These are phyloP conservation scores for Zoysia matrella DNA, from an alignment of 202 grass and related monocot genomes.

Conservation along the genomic window DNA sequence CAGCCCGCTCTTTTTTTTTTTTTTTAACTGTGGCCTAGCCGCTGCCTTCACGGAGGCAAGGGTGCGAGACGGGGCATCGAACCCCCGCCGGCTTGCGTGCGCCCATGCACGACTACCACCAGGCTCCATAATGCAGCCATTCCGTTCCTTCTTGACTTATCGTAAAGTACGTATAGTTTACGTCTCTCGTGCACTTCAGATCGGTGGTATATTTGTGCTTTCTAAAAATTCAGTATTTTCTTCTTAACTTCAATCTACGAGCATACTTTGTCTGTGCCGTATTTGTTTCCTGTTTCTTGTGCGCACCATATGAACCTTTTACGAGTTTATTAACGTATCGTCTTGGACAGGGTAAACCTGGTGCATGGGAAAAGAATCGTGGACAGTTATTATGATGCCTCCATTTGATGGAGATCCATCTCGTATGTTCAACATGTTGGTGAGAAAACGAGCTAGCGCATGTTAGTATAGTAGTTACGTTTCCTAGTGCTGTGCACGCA, in stretches of 20 bases:
- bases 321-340: neutral
- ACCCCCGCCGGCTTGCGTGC: too few species aligned
- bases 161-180: too few species aligned
- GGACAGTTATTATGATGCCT: neutral
- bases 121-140: neutral
- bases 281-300: neutral
- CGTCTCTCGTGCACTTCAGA: too few species aligned
- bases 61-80: too few species aligned
- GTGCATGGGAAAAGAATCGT: neutral
- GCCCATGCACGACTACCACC: too few species aligned
- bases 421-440: slow-evolving; percentile 33
- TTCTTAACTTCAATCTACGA: neutral
- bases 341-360: slow-evolving; percentile 12
- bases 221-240: neutral
- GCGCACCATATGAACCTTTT: neutral
- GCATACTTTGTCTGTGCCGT: neutral
- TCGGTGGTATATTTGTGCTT: too few species aligned
- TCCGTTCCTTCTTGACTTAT: neutral
- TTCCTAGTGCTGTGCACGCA: neutral
- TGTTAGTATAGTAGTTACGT: neutral
- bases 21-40: too few species aligned
- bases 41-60: too few species aligned
- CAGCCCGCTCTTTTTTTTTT: neutral
- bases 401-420: neutral
- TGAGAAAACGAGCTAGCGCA: slow-evolving; percentile 26